phyloP scores from a whole-genome alignment of 139 green algal genomes.

The Mychonastes homosphaera region DNA sequence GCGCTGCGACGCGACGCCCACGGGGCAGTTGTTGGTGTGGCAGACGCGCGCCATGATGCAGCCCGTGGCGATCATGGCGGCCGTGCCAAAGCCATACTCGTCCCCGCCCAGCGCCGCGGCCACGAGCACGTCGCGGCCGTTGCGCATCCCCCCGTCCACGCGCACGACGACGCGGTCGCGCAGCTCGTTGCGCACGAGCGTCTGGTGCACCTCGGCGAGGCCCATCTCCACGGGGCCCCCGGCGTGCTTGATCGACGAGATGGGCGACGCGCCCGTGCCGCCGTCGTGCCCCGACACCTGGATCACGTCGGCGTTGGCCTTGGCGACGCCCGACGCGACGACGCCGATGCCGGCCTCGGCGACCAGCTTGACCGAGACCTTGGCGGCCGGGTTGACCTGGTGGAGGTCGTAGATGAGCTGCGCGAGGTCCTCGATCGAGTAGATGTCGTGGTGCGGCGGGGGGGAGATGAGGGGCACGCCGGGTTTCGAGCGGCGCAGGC shows the following conservation, averaged over 20 bases:
- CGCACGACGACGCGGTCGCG: slow-evolving; percentile 87
- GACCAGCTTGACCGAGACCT: slow-evolving; percentile 95
- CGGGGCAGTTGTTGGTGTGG: slow-evolving; percentile 99
- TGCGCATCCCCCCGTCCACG: slow-evolving; percentile 89
- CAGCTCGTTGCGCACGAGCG: slow-evolving; percentile 82
- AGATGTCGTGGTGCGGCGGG: slow-evolving; percentile 99
- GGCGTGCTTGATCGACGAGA: slow-evolving; percentile 97
- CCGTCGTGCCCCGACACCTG: slow-evolving; percentile 88
- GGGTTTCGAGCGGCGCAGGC: slow-evolving; percentile 87
- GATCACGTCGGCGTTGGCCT: slow-evolving; percentile 96
- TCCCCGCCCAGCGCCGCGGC: slow-evolving; percentile 83
- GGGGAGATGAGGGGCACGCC: slow-evolving; percentile 97
- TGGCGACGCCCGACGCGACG: slow-evolving; percentile 85
- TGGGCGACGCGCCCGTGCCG: slow-evolving; percentile 90
- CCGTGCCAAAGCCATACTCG: slow-evolving; percentile 95
- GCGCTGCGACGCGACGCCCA: slow-evolving; percentile 89
- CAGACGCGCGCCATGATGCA: slow-evolving; percentile 99
- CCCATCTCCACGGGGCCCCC: slow-evolving; percentile 87
- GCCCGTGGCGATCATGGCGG: slow-evolving; percentile 97
- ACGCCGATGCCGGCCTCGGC: slow-evolving; percentile 96
- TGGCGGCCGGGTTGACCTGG: slow-evolving; percentile 67
- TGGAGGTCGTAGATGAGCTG: slow-evolving; percentile 98
- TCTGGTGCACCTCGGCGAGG: slow-evolving; percentile 36
- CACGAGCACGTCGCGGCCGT: slow-evolving; percentile 83
- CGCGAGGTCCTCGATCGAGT: slow-evolving; percentile 99